Evolutionary conservation across 2,329 filamentous ascomycete genomes (phyloP).

Genomic region (Davidsoniella eucalypti): DNA sequence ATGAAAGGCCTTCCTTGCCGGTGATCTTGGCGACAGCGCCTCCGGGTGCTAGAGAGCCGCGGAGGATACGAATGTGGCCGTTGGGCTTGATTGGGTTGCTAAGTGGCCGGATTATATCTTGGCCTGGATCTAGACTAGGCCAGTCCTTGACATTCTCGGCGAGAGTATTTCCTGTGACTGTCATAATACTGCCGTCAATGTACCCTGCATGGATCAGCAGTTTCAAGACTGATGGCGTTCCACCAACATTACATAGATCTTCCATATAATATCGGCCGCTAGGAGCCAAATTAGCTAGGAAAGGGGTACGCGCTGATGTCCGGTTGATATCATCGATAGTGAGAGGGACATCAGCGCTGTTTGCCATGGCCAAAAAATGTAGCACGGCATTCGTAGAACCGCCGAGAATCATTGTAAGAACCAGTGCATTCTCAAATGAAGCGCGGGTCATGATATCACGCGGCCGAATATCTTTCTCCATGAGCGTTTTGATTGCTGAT

Average conservation of each 20-base stretch:
- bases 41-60: slow-evolving; percentile 73
- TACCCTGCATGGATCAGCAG: slow-evolving; percentile 60
- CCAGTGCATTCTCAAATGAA: slow-evolving; percentile 75
- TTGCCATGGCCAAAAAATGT: slow-evolving; percentile 81
- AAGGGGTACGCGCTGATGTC: slow-evolving; percentile 67
- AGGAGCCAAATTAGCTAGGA: slow-evolving; percentile 72
- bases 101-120: slow-evolving; percentile 69
- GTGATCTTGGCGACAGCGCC: slow-evolving; percentile 94
- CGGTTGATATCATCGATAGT: slow-evolving; percentile 71
- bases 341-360: slow-evolving; percentile 60
- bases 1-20: slow-evolving; percentile 75
- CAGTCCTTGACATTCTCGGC: slow-evolving; percentile 64
- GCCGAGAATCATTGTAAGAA: slow-evolving; percentile 83
- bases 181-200: slow-evolving; percentile 62
- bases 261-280: slow-evolving; percentile 76
- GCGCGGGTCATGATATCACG: slow-evolving; percentile 63
- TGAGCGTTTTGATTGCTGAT: slow-evolving; percentile 59
- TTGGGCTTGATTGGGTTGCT: slow-evolving; percentile 58
- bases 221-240: slow-evolving; percentile 74
- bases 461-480: slow-evolving; percentile 70
- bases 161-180: slow-evolving; percentile 70
- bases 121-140: slow-evolving; percentile 60
- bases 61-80: slow-evolving; percentile 77
- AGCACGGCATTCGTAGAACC: slow-evolving; percentile 80
- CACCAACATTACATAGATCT: slow-evolving; percentile 72